Base-by-base conservation (phyloP, 345 rosid genomes). In the Moricandia arvensis region DNA sequence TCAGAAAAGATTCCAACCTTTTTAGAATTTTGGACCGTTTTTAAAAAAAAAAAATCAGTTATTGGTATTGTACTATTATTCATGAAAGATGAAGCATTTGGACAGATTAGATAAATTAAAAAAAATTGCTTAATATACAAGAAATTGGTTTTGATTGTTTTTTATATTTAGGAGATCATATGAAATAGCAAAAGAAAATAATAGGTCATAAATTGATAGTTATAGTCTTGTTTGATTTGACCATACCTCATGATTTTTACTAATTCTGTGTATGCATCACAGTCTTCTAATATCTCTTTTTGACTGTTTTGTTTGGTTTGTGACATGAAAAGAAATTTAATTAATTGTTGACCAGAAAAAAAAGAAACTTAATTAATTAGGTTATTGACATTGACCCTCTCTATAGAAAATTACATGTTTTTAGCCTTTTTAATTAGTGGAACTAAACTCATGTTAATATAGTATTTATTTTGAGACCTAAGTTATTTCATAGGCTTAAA, bases 211-310 rank as follows among this genome's bases (percentile, higher is more conserved):
- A 66, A 66, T 66, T 66, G 69, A 47, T 72, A 9, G 15, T 33
- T 66, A 17, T 15, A 7, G 76, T 65, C 59, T 34, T 66, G 61
- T 27, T 66, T 78, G 81, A 72, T 66, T 78, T 78, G 77, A 78
- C 77, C 17, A 72, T 78, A 31, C 59, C 27, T 60, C 37, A 34
- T 27, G 57, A 27, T 59, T 59, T 66, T 78, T 78, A 78, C 64
- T 72, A 66, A 66, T 66, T 78, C 3, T 47, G 73, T 59, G 29
- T 34, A 59, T 77, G 72, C 57, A 66, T 65, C 47, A 66, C 47
- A 66, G 30, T 65, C 37, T 45, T 59, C 27, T 47, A 41, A 31
- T 15, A 63, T 47, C 17, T 65, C 47, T 65, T 1, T 77, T 55
- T 72, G 59, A 66, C 69, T 59, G 31, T 78, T 29, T 66, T 66